These are phyloP conservation scores for Fusarium dimerum DNA, from an alignment of 2,329 filamentous ascomycete species.

Conservation along the genomic window DNA sequence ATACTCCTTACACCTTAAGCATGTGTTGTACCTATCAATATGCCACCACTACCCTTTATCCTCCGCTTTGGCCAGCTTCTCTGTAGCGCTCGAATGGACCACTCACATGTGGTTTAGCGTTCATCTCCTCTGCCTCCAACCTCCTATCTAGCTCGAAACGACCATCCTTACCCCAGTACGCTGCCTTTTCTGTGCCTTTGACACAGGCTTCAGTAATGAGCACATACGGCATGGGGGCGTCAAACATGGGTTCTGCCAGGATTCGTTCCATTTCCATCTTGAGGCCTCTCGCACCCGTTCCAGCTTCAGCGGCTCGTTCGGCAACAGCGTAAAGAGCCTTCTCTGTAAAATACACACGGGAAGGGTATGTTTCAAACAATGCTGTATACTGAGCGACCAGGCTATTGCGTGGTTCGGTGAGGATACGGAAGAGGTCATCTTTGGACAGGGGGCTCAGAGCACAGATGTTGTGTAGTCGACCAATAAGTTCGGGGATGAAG, in stretches of 20 bases:
- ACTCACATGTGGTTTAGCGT: conserved; percentile 19
- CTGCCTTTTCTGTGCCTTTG: conserved; percentile 58
- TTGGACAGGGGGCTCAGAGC: conserved; percentile 75
- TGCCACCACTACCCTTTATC: conserved; percentile 31
- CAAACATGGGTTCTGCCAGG: conserved; percentile 78
- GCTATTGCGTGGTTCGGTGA: conserved; percentile 90
- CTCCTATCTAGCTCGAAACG: conserved; percentile 68
- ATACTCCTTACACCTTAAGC: conserved; percentile 4
- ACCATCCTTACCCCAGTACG: conserved; percentile 70
- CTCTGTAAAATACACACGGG: conserved; percentile 80
- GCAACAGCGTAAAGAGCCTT: conserved; percentile 82
- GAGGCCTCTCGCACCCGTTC: conserved; percentile 77
- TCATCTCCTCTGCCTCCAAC: conserved; percentile 62
- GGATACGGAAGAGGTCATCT: conserved; percentile 74
- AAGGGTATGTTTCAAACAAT: conserved; percentile 78
- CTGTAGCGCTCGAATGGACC: conserved; percentile 43
- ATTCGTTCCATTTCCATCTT: conserved; percentile 81
- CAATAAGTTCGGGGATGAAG: conserved; percentile 93
- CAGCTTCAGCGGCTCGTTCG: conserved; percentile 57
- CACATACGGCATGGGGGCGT: conserved; percentile 74
- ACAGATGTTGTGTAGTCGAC: conserved; percentile 88
- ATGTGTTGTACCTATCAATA: background rate
- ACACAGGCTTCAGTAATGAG: conserved; percentile 72
- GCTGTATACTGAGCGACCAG: conserved; percentile 86
- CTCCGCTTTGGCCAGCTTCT: conserved; percentile 50